These are phyloP conservation scores for Aspergillus haitiensis DNA, from an alignment of 495 filamentous ascomycete genomes.

Conservation along the genomic window DNA sequence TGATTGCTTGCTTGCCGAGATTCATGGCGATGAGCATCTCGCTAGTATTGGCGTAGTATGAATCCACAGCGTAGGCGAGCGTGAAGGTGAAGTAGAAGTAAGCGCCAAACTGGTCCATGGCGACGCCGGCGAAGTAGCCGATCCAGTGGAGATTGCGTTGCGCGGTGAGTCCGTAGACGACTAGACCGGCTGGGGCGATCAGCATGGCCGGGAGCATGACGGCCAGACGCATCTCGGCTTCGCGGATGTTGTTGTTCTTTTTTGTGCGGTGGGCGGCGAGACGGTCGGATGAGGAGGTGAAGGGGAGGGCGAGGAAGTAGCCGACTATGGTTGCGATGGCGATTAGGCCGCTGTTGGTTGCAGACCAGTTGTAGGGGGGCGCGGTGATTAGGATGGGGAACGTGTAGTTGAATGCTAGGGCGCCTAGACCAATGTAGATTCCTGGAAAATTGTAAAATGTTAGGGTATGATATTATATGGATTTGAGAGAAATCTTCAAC, in stretches of 20 bases:
- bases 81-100: conserved; percentile 63
- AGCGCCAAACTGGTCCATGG: conserved; percentile 51
- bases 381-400: conserved; percentile 57
- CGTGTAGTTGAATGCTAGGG: conserved; percentile 59
- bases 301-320: conserved; percentile 55
- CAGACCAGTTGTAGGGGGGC: conserved; percentile 59
- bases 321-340: conserved; percentile 53
- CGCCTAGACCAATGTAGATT: conserved; percentile 59
- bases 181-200: conserved; percentile 53
- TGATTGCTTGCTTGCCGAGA: conserved; percentile 64
- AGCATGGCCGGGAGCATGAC: conserved; percentile 56
- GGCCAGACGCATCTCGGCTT: conserved; percentile 62
- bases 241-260: conserved; percentile 56
- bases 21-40: conserved; percentile 72
- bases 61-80: conserved; percentile 61
- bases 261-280: conserved; percentile 57
- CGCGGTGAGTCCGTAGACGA: conserved; percentile 57
- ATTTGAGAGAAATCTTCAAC: no score
- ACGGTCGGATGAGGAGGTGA: conserved; percentile 55
- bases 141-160: conserved; percentile 56
- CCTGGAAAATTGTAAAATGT: conserved; percentile 24
- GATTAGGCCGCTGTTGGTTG: conserved; percentile 57
- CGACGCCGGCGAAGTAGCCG: conserved; percentile 55
- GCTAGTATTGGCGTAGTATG: conserved; percentile 55
- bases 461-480: not conserved